Percentiles rank a stretch among this genome's conserved stretches.
Evolutionary conservation across 192 early-diverging fungal genomes (phyloP).

Genomic region (Umbelopsis sp.): DNA sequence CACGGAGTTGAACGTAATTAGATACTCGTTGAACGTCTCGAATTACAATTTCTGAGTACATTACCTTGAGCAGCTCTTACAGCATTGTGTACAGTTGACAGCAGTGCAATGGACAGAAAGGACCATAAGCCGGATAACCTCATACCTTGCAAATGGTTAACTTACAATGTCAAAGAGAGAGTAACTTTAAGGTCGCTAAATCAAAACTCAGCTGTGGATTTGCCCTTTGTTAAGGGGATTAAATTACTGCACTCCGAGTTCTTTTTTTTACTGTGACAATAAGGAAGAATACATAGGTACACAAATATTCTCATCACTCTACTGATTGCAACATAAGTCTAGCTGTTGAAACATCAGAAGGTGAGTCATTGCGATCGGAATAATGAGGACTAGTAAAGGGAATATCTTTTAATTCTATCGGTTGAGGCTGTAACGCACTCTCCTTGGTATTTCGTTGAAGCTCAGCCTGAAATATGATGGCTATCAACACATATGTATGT

Average conservation of each 20-base stretch:
- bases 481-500: background rate
- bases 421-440: no score
- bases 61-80: slow-evolving; percentile 4
- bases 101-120: background rate
- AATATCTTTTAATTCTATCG: no score
- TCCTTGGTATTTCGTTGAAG: background rate
- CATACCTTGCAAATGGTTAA: background rate
- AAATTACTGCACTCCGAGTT: no score
- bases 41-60: no score
- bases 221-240: no score
- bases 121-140: background rate
- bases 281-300: no score
- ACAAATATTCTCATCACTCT: background rate
- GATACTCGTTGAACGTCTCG: no score
- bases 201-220: no score
- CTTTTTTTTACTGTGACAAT: no score
- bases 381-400: background rate
- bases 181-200: no score
- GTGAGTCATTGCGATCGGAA: background rate
- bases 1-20: no score
- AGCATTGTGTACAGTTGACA: background rate
- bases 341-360: background rate
- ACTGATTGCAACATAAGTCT: background rate
- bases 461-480: no score
- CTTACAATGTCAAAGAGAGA: background rate